Percentiles rank a stretch among this genome's conserved stretches.
Evolutionary conservation across 2,329 filamentous ascomycete genomes (phyloP).

Genomic region (Curvularia spicifera): DNA sequence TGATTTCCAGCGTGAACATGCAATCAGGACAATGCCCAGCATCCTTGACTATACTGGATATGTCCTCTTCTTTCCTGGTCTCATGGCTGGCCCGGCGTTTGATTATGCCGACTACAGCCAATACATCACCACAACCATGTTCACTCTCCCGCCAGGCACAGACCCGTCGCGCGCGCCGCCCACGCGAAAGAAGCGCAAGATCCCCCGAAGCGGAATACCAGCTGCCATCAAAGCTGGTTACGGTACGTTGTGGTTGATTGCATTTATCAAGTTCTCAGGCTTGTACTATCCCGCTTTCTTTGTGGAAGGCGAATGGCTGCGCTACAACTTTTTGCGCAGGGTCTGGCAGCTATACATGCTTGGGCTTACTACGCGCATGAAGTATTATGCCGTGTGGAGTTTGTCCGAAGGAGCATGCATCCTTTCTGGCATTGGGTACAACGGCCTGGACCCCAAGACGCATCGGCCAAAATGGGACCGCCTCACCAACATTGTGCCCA

Average conservation of each 20-base stretch:
- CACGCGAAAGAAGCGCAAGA: conserved; percentile 87
- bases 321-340: conserved; percentile 72
- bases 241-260: conserved; percentile 79
- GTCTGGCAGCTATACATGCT: conserved; percentile 85
- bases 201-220: conserved; percentile 87
- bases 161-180: conserved; percentile 85
- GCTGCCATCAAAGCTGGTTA: conserved; percentile 76
- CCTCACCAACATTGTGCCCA: conserved; percentile 85
- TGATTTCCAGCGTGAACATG: conserved; percentile 83
- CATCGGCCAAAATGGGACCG: conserved; percentile 90
- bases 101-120: conserved; percentile 91
- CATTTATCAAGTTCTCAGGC: conserved; percentile 74
- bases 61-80: conserved; percentile 90
- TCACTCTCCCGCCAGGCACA: conserved; percentile 79
- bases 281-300: conserved; percentile 70
- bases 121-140: conserved; percentile 95
- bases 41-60: conserved; percentile 86
- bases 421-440: conserved; percentile 90
- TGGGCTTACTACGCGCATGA: conserved; percentile 79
- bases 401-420: conserved; percentile 95
- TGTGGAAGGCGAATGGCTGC: conserved; percentile 69
- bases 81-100: conserved; percentile 90
- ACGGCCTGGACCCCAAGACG: conserved; percentile 83
- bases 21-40: conserved; percentile 74
- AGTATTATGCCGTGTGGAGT: conserved; percentile 97